These are phyloP conservation scores for Boletus pseudo-olivaceus DNA, from an alignment of 768 basidiomycete species.

Conservation along the genomic window DNA sequence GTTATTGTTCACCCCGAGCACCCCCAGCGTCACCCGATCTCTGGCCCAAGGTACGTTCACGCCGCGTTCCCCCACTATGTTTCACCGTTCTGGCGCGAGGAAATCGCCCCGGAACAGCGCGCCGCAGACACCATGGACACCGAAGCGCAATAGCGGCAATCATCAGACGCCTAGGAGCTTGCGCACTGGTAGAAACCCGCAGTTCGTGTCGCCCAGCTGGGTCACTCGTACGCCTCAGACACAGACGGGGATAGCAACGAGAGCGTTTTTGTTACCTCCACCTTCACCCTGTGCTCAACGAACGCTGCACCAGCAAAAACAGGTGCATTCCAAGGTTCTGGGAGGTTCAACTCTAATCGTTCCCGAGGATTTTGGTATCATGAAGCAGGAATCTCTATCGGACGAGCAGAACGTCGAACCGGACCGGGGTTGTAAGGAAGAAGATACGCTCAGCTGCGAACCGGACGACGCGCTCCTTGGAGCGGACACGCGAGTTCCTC, in stretches of 20 bases:
- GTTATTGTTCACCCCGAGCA: conserved; percentile 27
- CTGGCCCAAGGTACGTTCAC: conserved; percentile 9
- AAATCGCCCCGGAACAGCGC: conserved; percentile 15
- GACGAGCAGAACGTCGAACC: conserved; percentile 8
- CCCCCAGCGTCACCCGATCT: conserved; percentile 17
- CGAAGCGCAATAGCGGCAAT: conserved; percentile 2
- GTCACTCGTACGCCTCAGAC: conserved; percentile 11
- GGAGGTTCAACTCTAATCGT: not conserved
- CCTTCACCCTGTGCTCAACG: conserved; percentile 20
- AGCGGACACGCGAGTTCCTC: conserved; percentile 39
- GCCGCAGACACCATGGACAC: conserved; percentile 10
- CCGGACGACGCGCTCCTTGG: conserved; percentile 40
- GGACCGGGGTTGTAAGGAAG: conserved; percentile 24
- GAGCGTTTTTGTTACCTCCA: conserved; percentile 27
- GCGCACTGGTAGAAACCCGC: not conserved
- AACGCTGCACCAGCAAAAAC: conserved; percentile 1
- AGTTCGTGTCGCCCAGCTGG: conserved; percentile 12
- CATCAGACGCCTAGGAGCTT: conserved; percentile 13
- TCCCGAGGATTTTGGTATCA: too few relatives aligned
- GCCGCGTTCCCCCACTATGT: conserved; percentile 19
- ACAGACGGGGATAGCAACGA: conserved; percentile 10
- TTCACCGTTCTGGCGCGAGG: not conserved
- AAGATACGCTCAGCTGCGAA: conserved; percentile 30
- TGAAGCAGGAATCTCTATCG: not conserved
- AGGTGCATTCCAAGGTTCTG: not conserved